These are phyloP conservation scores for Fusarium setosum DNA, from an alignment of 2,329 filamentous ascomycete species.

Conservation along the genomic window DNA sequence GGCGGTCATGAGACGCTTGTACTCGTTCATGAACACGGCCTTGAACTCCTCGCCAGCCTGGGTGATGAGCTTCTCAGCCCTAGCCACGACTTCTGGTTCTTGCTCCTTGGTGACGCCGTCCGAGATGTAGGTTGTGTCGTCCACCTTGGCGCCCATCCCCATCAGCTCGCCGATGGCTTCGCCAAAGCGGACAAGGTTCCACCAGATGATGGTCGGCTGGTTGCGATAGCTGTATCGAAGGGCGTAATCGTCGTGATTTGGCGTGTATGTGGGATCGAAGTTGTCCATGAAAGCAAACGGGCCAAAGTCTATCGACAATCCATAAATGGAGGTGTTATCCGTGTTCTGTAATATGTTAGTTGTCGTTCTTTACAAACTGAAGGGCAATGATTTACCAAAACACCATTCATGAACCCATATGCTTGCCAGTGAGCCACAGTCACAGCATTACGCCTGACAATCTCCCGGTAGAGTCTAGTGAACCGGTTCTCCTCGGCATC, in stretches of 20 bases:
- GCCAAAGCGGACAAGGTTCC: conserved; percentile 93
- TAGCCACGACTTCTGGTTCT: conserved; percentile 75
- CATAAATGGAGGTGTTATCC: conserved; percentile 93
- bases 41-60: conserved; percentile 89
- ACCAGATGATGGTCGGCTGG: conserved; percentile 97
- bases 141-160: conserved; percentile 78
- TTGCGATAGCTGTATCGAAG: conserved; percentile 93
- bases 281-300: conserved; percentile 98
- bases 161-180: conserved; percentile 91
- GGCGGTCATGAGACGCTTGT: conserved; percentile 84
- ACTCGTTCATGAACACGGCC: conserved; percentile 86
- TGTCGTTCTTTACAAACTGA: neutral
- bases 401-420: conserved; percentile 99
- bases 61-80: conserved; percentile 86
- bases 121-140: conserved; percentile 76
- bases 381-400: conserved; percentile 62
- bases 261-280: conserved; percentile 94
- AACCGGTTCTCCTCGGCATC: conserved; percentile 86
- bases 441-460: conserved; percentile 84
- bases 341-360: conserved; percentile 71
- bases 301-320: conserved; percentile 92
- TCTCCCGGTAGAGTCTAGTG: conserved; percentile 85
- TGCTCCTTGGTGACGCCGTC: conserved; percentile 75
- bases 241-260: conserved; percentile 93
- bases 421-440: conserved; percentile 96